A percentile compares a stretch with the other conserved stretches of the same genome.
Evolutionary conservation across 208 protist species (phyloP).

Genomic region (Acanthamoeba royreba): DNA sequence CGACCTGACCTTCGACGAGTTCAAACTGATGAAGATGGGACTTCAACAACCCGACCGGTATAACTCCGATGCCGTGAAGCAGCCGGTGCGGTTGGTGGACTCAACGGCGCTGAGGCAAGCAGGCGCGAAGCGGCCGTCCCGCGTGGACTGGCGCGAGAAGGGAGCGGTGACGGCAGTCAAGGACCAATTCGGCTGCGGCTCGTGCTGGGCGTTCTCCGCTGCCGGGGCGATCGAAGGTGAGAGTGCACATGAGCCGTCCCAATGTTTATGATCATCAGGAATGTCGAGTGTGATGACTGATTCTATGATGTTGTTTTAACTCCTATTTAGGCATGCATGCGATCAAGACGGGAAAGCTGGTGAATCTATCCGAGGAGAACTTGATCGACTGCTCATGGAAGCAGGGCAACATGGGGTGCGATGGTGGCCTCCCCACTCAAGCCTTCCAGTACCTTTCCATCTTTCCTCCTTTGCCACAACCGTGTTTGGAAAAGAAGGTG

Average conservation of each 20-base stretch:
- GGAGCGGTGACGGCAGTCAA: slow-evolving; percentile 88
- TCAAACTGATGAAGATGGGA: neutral
- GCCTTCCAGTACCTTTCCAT: neutral
- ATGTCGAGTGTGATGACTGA: neutral
- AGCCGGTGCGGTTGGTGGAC: no score
- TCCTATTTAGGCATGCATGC: neutral
- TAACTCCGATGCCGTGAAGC: neutral
- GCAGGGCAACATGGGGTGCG: slow-evolving; percentile 80
- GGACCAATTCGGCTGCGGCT: slow-evolving; percentile 76
- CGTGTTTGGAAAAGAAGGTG: neutral
- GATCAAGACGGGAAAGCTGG: neutral
- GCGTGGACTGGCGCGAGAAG: slow-evolving; percentile 84
- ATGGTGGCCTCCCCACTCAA: slow-evolving; percentile 80
- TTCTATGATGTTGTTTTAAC: neutral
- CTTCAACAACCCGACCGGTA: neutral
- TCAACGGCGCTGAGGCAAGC: neutral
- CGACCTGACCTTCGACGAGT: neutral
- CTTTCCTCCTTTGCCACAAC: neutral
- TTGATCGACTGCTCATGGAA: neutral
- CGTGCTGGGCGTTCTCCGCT: slow-evolving; percentile 90
- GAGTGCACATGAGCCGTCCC: neutral
- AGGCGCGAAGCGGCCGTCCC: neutral
- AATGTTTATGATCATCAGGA: neutral
- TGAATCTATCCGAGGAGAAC: neutral
- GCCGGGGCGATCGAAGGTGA: slow-evolving; percentile 88